Base-by-base conservation (phyloP, 176 grass and related monocot genomes). In the Guadua angustifolia region DNA sequence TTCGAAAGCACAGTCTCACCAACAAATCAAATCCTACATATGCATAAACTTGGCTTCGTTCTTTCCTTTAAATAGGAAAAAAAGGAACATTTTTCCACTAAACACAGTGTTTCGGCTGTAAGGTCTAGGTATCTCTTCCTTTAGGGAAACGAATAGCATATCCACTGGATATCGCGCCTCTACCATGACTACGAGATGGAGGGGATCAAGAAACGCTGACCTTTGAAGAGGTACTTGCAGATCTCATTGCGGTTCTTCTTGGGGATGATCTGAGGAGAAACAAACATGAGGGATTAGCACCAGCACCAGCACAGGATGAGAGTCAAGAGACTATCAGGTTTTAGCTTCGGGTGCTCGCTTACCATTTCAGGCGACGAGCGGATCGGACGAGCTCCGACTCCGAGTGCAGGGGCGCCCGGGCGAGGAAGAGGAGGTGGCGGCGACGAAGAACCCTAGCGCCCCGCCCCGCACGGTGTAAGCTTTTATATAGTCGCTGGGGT, bases 201-300 rank as follows among this genome's bases (percentile, higher is more conserved):
- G 5, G 10, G 8, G 1, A 9, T 1, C 4, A 36, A 62, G 50
- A 69, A 87, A 2, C 7, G 3, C 77, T 17, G 15, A 95, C 93
- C 95, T 59, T 95, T 78, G 89, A 98, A 98, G 93, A 98, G 93
- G 87, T 98, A 98, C 87, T 98, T 98, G 93, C 93, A 95, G 82
- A 98, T 98, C 82, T 95, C 93, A 84, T 90, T 88, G 79, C 95
- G 95, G 51, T 98, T 98, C 89, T 98, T 98, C 95, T 98, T 98
- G 71, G 95, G 58, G 75, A 98, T 98, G 85, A 98, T 98, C 95
- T 98, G 85, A 17, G 64, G 65, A 24, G 53, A 60, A 59, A 43
- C 32, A 75, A 83, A 11, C 7, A 21, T 17, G 35, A 44, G 21
- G 72, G 59, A 78, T 78, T 26, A 92, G 3, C 3, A 83, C 26